Percentiles rank a stretch among this genome's conserved stretches.
These are phyloP conservation scores for Colletotrichum camelliae DNA, from an alignment of 2,329 filamentous ascomycete genomes.

Conservation along the genomic window DNA sequence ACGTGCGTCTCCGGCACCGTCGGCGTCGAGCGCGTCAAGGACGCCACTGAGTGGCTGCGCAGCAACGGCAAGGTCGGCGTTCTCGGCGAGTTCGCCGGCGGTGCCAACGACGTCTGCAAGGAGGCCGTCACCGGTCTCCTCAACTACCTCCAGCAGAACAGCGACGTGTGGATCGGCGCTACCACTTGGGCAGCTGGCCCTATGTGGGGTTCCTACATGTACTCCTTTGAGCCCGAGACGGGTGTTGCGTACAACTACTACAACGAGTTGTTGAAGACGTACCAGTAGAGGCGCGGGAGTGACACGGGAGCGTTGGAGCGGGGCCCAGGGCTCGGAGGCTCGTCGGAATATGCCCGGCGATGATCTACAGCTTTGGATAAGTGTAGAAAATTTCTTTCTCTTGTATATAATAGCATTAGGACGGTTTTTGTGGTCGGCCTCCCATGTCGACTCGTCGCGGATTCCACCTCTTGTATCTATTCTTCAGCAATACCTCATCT, in stretches of 20 bases:
- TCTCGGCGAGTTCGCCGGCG: slow-evolving; percentile 56
- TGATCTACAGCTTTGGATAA: background rate
- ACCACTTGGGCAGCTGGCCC: slow-evolving; percentile 52
- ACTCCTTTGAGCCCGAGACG: slow-evolving; percentile 40
- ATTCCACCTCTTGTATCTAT: background rate
- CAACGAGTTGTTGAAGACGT: slow-evolving; percentile 15
- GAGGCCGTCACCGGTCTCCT: slow-evolving; percentile 52
- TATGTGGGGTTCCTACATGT: slow-evolving; percentile 54
- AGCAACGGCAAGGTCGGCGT: slow-evolving; percentile 53
- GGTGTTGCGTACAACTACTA: slow-evolving; percentile 37
- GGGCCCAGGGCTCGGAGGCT: background rate
- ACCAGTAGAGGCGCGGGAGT: background rate
- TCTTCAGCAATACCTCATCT: rapidly evolving
- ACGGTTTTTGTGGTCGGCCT: background rate
- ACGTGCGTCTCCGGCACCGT: slow-evolving; percentile 48
- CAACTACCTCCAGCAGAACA: slow-evolving; percentile 51
- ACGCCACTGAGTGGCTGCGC: slow-evolving; percentile 53
- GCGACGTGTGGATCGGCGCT: slow-evolving; percentile 57
- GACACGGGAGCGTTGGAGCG: rapidly evolving
- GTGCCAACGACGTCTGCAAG: slow-evolving; percentile 50
- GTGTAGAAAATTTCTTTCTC: background rate
- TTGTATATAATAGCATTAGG: background rate
- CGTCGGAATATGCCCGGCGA: rapidly evolving
- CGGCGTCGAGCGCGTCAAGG: no score
- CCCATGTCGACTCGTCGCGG: background rate